Percentiles rank a stretch among this genome's conserved stretches.
phyloP scores from a whole-genome alignment of 1,284 basidiomycete species.

The Trametes pubescens region DNA sequence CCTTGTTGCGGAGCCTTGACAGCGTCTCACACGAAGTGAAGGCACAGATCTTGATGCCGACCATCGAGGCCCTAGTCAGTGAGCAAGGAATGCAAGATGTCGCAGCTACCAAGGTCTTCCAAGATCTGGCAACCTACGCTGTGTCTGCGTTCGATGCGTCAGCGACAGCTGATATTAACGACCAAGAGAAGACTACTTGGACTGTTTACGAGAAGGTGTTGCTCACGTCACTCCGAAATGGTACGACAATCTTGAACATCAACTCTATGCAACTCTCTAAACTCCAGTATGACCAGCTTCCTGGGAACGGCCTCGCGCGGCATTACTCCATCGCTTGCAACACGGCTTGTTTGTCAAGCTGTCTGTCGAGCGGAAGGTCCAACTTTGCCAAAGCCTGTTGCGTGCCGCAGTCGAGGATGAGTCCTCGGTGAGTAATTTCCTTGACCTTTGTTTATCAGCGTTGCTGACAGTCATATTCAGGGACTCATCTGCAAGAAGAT shows the following conservation, averaged over 20 bases:
- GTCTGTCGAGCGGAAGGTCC: slow-evolving; percentile 58
- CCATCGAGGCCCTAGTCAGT: slow-evolving; percentile 57
- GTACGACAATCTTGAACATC: slow-evolving; percentile 40
- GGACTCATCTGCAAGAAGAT: slow-evolving; percentile 59
- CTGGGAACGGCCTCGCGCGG: slow-evolving; percentile 44
- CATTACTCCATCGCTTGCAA: slow-evolving; percentile 54
- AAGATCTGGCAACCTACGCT: slow-evolving; percentile 56
- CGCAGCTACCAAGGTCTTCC: slow-evolving; percentile 13
- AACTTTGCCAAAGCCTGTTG: slow-evolving; percentile 63
- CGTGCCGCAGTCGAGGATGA: slow-evolving; percentile 54
- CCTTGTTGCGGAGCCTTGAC: slow-evolving; percentile 67
- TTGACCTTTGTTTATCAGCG: not conserved
- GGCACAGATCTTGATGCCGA: slow-evolving; percentile 68
- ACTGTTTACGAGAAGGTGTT: slow-evolving; percentile 54
- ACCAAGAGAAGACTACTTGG: slow-evolving; percentile 56
- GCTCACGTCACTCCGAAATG: slow-evolving; percentile 54
- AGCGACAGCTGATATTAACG: slow-evolving; percentile 54
- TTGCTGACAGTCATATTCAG: slow-evolving; percentile 43
- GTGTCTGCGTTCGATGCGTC: slow-evolving; percentile 65
- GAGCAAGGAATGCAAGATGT: slow-evolving; percentile 26
- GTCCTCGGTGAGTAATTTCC: slow-evolving; percentile 52
- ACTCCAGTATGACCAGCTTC: slow-evolving; percentile 36
- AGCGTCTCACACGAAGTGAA: slow-evolving; percentile 73
- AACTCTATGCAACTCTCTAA: not conserved
- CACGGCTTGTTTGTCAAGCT: slow-evolving; percentile 62